Conservation (phyloP, 2,329 filamentous ascomycete species). For the Pyrenophora graminea region DNA sequence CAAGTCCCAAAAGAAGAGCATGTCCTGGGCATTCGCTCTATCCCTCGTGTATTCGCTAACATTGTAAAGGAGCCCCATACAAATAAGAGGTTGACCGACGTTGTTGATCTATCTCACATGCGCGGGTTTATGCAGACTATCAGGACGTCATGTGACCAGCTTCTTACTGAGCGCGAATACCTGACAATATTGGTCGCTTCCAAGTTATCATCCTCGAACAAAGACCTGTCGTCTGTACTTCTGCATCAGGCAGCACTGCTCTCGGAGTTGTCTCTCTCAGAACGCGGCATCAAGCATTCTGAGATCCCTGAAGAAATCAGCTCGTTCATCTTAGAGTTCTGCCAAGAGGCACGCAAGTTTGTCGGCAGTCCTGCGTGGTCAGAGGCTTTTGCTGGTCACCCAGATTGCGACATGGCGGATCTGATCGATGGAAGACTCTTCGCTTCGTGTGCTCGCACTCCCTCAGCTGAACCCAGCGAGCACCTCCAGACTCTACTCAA, state of each 20-base stretch:
- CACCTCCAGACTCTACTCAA: conserved; percentile 23
- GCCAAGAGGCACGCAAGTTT: conserved; percentile 42
- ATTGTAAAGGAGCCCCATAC: conserved; percentile 5
- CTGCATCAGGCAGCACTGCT: conserved; percentile 52
- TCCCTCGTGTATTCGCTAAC: background rate
- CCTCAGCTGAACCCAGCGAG: conserved; percentile 22
- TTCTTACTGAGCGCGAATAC: conserved; percentile 43
- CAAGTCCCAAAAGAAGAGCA: too few relatives aligned
- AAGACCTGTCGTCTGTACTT: conserved; percentile 45
- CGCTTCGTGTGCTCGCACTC: conserved; percentile 30
- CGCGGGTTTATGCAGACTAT: conserved; percentile 27
- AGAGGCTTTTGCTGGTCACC: conserved; percentile 26
- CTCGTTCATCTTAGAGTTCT: conserved; percentile 47
- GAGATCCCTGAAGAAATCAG: conserved; percentile 39
- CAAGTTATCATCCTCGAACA: conserved; percentile 38
- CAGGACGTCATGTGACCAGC: conserved; percentile 19
- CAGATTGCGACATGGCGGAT: conserved; percentile 56
- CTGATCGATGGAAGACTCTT: conserved; percentile 59
- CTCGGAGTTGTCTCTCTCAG: conserved; percentile 47
- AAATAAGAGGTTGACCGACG: conserved; percentile 12
- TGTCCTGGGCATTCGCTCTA: too few relatives aligned
- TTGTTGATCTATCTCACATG: conserved; percentile 22
- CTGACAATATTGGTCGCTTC: conserved; percentile 39
- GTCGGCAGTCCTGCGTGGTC: conserved; percentile 47
- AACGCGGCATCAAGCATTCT: conserved; percentile 42